Conservation (phyloP, 345 rosid genomes). For the Eucalyptus polybractea region DNA sequence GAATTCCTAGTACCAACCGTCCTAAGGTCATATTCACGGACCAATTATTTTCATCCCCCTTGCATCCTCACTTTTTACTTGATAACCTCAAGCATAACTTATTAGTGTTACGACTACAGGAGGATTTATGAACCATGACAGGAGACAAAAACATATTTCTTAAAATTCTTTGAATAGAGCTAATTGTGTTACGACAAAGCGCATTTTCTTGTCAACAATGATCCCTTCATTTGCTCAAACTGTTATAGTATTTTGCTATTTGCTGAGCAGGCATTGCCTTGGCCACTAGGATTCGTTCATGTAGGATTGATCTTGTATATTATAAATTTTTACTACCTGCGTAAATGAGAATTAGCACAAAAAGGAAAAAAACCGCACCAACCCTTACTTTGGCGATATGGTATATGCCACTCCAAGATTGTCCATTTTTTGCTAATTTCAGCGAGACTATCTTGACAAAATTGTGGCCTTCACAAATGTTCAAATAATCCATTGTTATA, state of each 20-base stretch:
- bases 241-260: background rate
- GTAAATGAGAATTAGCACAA: background rate
- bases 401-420: background rate
- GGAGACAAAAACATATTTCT: background rate
- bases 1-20: too few species aligned
- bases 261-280: background rate
- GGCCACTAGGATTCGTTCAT: background rate
- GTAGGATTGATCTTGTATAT: background rate
- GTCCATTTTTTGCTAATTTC: background rate
- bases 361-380: background rate
- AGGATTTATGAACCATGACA: too few species aligned
- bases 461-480: too few species aligned
- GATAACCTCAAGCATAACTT: too few species aligned
- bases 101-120: rapidly evolving
- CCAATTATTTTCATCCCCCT: too few species aligned
- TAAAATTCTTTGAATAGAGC: background rate
- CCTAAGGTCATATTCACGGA: rapidly evolving
- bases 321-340: too few species aligned
- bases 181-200: rapidly evolving
- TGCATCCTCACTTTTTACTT: too few species aligned
- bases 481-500: too few species aligned
- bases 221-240: background rate
- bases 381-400: background rate
- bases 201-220: background rate
- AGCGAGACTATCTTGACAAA: background rate